phyloP scores from a whole-genome alignment of 2,329 filamentous ascomycete species.

The Cryphonectria naterciae region DNA sequence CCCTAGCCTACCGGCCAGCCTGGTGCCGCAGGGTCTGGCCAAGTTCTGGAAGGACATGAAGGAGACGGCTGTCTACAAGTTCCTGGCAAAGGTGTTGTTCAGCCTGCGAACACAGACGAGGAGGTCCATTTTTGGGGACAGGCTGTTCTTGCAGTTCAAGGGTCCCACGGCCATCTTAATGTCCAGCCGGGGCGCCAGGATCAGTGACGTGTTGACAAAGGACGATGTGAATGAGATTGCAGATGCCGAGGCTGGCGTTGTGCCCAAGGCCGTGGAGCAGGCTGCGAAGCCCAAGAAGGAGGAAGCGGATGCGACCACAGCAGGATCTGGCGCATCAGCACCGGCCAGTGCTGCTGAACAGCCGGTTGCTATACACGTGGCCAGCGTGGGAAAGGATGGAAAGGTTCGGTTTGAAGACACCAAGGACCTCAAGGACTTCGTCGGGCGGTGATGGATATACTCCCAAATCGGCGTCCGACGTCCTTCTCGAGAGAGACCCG shows the following conservation, averaged over 20 bases:
- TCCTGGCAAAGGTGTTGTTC: slow-evolving; percentile 66
- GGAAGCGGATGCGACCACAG: slow-evolving; percentile 13
- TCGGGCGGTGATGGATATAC: slow-evolving; percentile 41
- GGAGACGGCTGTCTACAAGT: slow-evolving; percentile 73
- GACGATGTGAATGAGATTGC: slow-evolving; percentile 91
- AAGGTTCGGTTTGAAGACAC: slow-evolving; percentile 68
- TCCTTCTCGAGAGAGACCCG: background rate
- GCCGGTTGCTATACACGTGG: slow-evolving; percentile 56
- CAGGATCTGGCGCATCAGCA: slow-evolving; percentile 32
- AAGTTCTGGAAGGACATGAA: slow-evolving; percentile 76
- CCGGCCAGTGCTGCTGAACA: slow-evolving; percentile 40
- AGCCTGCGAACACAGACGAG: slow-evolving; percentile 75
- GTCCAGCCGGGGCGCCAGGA: slow-evolving; percentile 80
- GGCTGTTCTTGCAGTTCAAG: slow-evolving; percentile 87
- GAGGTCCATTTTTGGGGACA: slow-evolving; percentile 89
- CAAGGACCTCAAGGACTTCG: slow-evolving; percentile 62
- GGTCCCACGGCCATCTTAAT: slow-evolving; percentile 86
- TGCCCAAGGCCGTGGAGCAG: slow-evolving; percentile 61
- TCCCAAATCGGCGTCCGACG: background rate
- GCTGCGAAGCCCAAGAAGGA: slow-evolving; percentile 44
- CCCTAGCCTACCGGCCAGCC: slow-evolving; percentile 65
- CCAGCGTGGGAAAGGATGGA: slow-evolving; percentile 61
- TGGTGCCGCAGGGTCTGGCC: slow-evolving; percentile 63
- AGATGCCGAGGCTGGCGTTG: slow-evolving; percentile 73
- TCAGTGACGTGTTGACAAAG: slow-evolving; percentile 76